Evolutionary conservation across 2,329 filamentous ascomycete genomes (phyloP), one percentile per base, ranked within the genome.

Genomic region (Nigrospora oryzae): DNA sequence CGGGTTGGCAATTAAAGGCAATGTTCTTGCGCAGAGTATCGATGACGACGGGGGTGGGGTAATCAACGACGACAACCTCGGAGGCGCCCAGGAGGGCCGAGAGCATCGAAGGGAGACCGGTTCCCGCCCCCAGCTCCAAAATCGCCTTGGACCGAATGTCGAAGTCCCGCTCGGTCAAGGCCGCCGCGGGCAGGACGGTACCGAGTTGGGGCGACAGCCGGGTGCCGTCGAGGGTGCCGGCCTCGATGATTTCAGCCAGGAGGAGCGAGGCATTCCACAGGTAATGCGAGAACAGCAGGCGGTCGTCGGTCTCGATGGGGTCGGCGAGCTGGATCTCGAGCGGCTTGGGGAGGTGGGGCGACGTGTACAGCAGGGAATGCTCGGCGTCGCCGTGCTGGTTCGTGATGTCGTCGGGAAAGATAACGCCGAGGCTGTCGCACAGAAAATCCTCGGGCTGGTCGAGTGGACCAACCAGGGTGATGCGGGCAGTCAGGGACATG

Each of bases 81-180:
- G 49, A 34, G 3, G 73, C 76, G 28, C 73, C 73, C 8, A 73
- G 55, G 19, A 77, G 56, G 0, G 65, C 67, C 3, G 67, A 64
- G 58, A 80, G 61, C 32, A 77, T 67, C 32, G 70, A 73, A 3
- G 74, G 71, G 42, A 80, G 55, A 1, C 70, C 78, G 47, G 74
- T 79, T 60, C 84, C 84, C 52, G 83, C 81, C 16, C 84, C 84
- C 13, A 89, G 62, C 63, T 89, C 84, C 12, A 87, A 57, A 7
- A 77, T 75, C 11, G 57, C 61, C 51, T 78, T 61, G 2, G 70
- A 75, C 35, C 66, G 53, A 2, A 84, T 70, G 47, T 71, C 59
- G 55, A 77, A 78, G 40, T 55, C 47, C 4, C 40, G 1, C 55
- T 46, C 41, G 6, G 23, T 10, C 36, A 36, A 3, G 13, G 33